These are phyloP conservation scores for Noccaea bulbosa DNA, from an alignment of 345 rosid species.

Conservation along the genomic window DNA sequence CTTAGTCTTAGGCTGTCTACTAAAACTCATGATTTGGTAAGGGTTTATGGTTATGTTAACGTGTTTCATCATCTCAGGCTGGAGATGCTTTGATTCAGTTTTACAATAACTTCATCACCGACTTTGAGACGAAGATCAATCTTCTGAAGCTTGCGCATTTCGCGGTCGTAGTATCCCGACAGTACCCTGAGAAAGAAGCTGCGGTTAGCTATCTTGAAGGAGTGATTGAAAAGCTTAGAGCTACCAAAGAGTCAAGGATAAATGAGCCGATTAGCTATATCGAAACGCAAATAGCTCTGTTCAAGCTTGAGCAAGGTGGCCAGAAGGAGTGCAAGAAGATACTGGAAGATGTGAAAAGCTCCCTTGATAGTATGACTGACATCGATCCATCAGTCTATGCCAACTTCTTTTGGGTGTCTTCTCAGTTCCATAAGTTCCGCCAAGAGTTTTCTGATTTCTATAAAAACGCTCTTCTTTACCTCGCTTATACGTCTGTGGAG, in stretches of 20 bases:
- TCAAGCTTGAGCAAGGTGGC: slow-evolving; percentile 84
- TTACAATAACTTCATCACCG: slow-evolving; percentile 86
- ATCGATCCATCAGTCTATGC: slow-evolving; percentile 98
- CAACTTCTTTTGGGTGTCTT: slow-evolving; percentile 89
- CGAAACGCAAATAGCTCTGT: slow-evolving; percentile 83
- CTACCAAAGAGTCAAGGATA: slow-evolving; percentile 75
- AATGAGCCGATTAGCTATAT: slow-evolving; percentile 88
- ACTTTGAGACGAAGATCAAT: slow-evolving; percentile 96
- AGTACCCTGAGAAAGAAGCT: slow-evolving; percentile 86
- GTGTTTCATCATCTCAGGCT: slow-evolving; percentile 51
- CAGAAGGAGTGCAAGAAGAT: slow-evolving; percentile 88
- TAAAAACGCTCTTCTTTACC: slow-evolving; percentile 46
- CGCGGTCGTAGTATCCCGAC: slow-evolving; percentile 86
- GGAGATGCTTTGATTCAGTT: slow-evolving; percentile 92
- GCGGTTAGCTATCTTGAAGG: slow-evolving; percentile 81
- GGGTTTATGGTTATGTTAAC: slow-evolving; percentile 6
- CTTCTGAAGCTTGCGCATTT: slow-evolving; percentile 97
- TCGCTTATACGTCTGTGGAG: slow-evolving; percentile 48
- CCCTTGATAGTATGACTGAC: slow-evolving; percentile 92
- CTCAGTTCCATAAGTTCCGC: slow-evolving; percentile 57
- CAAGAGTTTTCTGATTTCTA: slow-evolving; percentile 49
- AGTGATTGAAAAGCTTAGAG: slow-evolving; percentile 80
- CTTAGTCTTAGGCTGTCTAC: slow-evolving; percentile 24
- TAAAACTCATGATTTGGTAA: background rate
- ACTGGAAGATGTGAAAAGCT: slow-evolving; percentile 80